Base-by-base conservation (phyloP, 352 stramenopile genomes). In the Phytophthora pisi region DNA sequence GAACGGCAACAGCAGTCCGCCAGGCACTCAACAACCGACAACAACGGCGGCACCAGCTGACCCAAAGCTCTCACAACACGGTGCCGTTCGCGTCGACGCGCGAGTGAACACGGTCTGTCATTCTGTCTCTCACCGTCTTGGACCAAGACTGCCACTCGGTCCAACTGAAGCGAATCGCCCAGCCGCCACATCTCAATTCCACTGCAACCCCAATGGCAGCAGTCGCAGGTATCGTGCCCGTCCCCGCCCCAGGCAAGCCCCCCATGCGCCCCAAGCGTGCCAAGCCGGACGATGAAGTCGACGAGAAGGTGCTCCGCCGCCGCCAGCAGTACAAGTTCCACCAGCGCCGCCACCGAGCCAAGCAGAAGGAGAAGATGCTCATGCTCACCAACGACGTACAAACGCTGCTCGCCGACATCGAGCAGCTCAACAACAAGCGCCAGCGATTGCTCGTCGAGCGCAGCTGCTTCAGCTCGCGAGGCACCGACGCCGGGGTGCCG, bases 311-410 rank as follows among this genome's bases (percentile, higher is more conserved):
- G 26, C 59, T 78, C 20, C 72, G 77, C 4, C 59, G 75, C 26
- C 75, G 82, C 6, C 68, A 81, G 46, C 84, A 91, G 62, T 90
- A 90, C 70, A 89, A 88, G 36, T 77, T 86, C 58, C 82, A 91
- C 60, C 82, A 93, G 61, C 81, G 78, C 2, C 81, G 72, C 57
- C 85, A 91, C 57, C 79, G 82, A 20, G 82, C 81, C 49, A 86
- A 89, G 70, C 79, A 89, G 55, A 90, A 90, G 50, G 61, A 77
- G 51, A 82, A 81, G 62, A 62, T 69, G 38, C 31, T 77, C 28
- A 67, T 53, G 53, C 76, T 89, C 10, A 74, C 75, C 20, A 57
- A 79, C 13, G 71, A 90, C 10, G 74, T 88, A 18, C 46, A 77
- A 40, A 53, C 43, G n/a, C 57, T 92, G 6, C 36, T 76, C 23